Conservation (phyloP, 163 green algal species). For the Chlamydomonas reinhardtii region DNA sequence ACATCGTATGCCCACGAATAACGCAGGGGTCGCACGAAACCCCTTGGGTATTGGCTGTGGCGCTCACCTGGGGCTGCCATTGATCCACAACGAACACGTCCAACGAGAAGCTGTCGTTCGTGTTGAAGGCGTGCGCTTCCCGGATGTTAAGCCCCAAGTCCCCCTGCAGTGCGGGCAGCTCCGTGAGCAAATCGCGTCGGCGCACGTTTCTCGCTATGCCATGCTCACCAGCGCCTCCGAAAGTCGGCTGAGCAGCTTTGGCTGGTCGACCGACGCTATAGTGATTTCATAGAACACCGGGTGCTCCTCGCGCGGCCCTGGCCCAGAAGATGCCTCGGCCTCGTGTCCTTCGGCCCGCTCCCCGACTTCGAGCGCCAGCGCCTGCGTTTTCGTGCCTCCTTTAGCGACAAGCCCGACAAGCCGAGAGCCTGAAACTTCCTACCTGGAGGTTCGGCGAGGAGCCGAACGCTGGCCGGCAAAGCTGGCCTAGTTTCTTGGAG, state of each 20-base stretch:
- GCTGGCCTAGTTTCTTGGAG: constrained; percentile 42
- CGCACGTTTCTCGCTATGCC: too few relatives aligned
- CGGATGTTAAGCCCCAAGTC: constrained; percentile 95
- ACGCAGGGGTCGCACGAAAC: background rate
- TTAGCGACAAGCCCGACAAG: background rate
- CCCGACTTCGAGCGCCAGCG: constrained; percentile 76
- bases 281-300: constrained; percentile 93
- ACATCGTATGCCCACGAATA: too few relatives aligned
- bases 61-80: constrained; percentile 66
- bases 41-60: too few relatives aligned
- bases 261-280: constrained; percentile 91
- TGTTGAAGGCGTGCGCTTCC: constrained; percentile 98
- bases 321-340: constrained; percentile 17
- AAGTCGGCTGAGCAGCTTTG: constrained; percentile 92
- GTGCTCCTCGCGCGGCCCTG: constrained; percentile 40
- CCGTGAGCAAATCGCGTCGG: too few relatives aligned
- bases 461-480: constrained; percentile 89
- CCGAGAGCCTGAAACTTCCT: background rate
- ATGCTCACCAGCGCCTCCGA: constrained; percentile 86
- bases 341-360: constrained; percentile 22
- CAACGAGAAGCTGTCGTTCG: constrained; percentile 90
- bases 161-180: constrained; percentile 62
- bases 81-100: constrained; percentile 98
- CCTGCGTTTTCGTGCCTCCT: constrained; percentile 23
- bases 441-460: constrained; percentile 92